These are phyloP conservation scores for Lactifluus echinatus DNA, from an alignment of 768 basidiomycete genomes.

Conservation along the genomic window DNA sequence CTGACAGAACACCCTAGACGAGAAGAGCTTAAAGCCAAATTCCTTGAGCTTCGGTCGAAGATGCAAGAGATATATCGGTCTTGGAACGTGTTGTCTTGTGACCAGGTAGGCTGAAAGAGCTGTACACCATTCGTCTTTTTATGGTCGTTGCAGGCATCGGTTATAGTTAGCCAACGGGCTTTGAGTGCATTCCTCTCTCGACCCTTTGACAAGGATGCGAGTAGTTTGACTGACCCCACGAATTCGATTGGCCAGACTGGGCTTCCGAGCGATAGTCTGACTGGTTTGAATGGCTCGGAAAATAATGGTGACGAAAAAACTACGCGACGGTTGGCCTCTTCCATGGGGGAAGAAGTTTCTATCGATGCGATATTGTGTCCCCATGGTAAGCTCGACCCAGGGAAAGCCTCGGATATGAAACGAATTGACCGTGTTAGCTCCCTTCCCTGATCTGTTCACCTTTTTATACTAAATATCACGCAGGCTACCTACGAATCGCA, in stretches of 20 bases:
- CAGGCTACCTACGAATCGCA: slow-evolving; percentile 42
- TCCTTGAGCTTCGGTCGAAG: slow-evolving; percentile 41
- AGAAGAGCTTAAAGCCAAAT: slow-evolving; percentile 34
- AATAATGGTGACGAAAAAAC: neutral
- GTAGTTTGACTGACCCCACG: neutral
- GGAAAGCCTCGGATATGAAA: slow-evolving; percentile 55
- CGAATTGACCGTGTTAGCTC: slow-evolving; percentile 46
- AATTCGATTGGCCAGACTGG: neutral
- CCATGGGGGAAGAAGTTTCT: slow-evolving; percentile 33
- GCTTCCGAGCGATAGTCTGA: neutral
- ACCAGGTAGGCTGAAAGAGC: slow-evolving; percentile 35
- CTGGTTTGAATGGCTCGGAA: neutral
- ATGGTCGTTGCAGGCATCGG: slow-evolving; percentile 35
- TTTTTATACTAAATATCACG: neutral
- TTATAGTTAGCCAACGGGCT: slow-evolving; percentile 52
- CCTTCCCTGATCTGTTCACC: neutral
- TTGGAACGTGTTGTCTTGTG: slow-evolving; percentile 46
- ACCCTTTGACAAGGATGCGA: slow-evolving; percentile 1
- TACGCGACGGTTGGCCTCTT: neutral
- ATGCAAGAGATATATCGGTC: slow-evolving; percentile 52
- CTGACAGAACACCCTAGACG: slow-evolving; percentile 31
- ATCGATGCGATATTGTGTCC: slow-evolving; percentile 48
- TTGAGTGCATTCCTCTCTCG: slow-evolving; percentile 38
- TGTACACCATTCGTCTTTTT: too few relatives aligned
- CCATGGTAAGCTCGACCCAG: slow-evolving; percentile 57